Conservation (phyloP, 1,284 basidiomycete genomes). For the Cryptococcus hybrid region DNA sequence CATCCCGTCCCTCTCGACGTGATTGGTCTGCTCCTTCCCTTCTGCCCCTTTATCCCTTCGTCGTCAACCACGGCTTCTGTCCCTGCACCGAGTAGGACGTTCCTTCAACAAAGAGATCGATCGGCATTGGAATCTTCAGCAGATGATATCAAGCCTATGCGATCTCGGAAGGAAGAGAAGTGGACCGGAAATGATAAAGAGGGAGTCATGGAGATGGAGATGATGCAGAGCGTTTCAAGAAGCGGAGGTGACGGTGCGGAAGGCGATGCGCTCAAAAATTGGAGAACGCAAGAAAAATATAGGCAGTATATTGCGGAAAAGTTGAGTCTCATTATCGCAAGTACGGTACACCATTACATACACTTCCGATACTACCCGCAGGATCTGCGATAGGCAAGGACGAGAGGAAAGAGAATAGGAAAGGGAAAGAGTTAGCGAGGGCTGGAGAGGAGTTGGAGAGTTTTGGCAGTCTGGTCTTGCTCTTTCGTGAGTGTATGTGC, state of each 20-base stretch:
- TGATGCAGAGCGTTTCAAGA: constrained; percentile 38
- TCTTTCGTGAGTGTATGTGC: constrained; percentile 30
- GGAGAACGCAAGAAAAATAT: constrained; percentile 36
- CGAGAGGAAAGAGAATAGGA: not conserved
- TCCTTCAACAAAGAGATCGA: not conserved
- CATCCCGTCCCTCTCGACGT: not conserved
- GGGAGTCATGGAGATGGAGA: constrained; percentile 31
- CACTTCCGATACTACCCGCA: not conserved
- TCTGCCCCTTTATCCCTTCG: not conserved
- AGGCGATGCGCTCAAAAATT: constrained; percentile 48
- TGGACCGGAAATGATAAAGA: not conserved
- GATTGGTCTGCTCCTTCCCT: not conserved
- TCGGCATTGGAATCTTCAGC: not conserved
- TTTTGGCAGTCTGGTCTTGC: constrained; percentile 40
- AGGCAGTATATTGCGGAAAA: constrained; percentile 42
- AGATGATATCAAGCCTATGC: constrained; percentile 18
- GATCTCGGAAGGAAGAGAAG: constrained; percentile 2
- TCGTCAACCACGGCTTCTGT: not conserved
- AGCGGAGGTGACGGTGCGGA: constrained; percentile 44
- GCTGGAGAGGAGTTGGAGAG: constrained; percentile 33
- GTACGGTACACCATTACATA: not conserved
- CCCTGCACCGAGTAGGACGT: not conserved
- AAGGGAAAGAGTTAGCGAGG: constrained; percentile 1
- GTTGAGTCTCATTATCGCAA: constrained; percentile 12
- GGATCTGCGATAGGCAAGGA: not conserved